Base-by-base conservation (phyloP, 306 rosid species). In the Dalbergia cochinchinensis region DNA sequence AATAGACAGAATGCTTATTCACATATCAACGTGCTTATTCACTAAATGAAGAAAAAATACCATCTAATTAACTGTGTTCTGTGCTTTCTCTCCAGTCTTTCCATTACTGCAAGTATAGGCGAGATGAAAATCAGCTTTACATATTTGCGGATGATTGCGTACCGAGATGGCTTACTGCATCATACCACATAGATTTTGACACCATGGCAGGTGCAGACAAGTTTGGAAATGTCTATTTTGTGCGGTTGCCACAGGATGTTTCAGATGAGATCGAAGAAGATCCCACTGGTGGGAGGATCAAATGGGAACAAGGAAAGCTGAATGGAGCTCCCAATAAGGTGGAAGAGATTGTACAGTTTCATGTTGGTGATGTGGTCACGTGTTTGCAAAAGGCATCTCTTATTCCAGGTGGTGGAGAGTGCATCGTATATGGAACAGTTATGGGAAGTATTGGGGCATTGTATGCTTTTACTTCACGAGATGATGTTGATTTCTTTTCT, bases 171-270 rank as follows among this genome's bases (percentile, higher is more conserved):
- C 86, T 95, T 64, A 95, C 97, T 16, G 96, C 98, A 74, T 90
- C 99, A 5, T 91, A 89, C 85, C 99, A 95, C 82, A 80, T 95
- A 69, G 99, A 95, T 87, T 95, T 95, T 77, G 97, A 95, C 85
- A 95, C 99, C 72, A 93, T 95, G 98, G 99, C 99, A 11, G 98
- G 99, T 33, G 94, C 96, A 7, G 99, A 95, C 86, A 95, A 95
- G 94, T 95, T 95, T 63, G 97, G 99, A 77, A 95, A 95, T 75
- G 72, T 95, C 76, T 95, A 90, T 78, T 93, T 93, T 85, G 94
- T 93, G 77, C 93, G 97, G 57, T 83, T 95, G 84, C 87, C 93
- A 4, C 98, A 93, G 81, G 99, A 95, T 76, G 96, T 95, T 62
- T 93, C 99, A 18, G 98, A 91, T 73, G 99, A 91, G 93, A 87